These are phyloP conservation scores for Paratinospora sagittata DNA, from an alignment of 164 flowering plant genomes.

Conservation along the genomic window DNA sequence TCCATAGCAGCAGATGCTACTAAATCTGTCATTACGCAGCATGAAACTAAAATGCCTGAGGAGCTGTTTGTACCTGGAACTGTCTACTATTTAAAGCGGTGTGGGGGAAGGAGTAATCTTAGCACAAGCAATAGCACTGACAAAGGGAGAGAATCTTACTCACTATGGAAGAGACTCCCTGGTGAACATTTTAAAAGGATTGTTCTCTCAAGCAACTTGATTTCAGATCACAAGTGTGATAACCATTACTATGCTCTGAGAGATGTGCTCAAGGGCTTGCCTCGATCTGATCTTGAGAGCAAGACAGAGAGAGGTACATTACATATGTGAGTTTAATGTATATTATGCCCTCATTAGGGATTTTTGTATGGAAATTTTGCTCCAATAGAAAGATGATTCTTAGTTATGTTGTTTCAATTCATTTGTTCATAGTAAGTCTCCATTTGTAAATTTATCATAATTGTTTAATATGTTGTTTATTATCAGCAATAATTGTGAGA, in stretches of 20 bases:
- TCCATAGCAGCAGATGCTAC: slow-evolving; percentile 15
- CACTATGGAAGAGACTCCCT: slow-evolving; percentile 61
- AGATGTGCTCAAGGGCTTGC: slow-evolving; percentile 83
- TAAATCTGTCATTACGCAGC: slow-evolving; percentile 5
- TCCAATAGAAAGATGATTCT: no score
- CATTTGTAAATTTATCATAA: no score
- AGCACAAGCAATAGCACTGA: slow-evolving; percentile 11
- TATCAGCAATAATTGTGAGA: no score
- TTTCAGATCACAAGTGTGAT: slow-evolving; percentile 83
- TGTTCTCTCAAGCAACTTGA: slow-evolving; percentile 61
- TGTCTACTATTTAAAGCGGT: slow-evolving; percentile 39
- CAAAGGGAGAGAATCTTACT: slow-evolving; percentile 41
- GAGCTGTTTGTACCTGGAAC: slow-evolving; percentile 52
- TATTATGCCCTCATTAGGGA: no score
- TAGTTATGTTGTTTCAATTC: no score
- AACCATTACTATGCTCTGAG: slow-evolving; percentile 82
- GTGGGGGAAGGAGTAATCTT: slow-evolving; percentile 16
- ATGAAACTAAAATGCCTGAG: slow-evolving; percentile 24
- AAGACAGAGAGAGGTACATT: not conserved
- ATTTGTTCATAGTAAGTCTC: no score
- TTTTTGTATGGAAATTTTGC: no score
- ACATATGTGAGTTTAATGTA: not conserved
- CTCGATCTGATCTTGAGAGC: slow-evolving; percentile 25
- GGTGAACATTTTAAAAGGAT: slow-evolving; percentile 73
- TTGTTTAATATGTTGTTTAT: no score